Evolutionary conservation across 176 grass and related monocot genomes (phyloP), one percentile per base, ranked within the genome.

Genomic region (Carex kokanica): DNA sequence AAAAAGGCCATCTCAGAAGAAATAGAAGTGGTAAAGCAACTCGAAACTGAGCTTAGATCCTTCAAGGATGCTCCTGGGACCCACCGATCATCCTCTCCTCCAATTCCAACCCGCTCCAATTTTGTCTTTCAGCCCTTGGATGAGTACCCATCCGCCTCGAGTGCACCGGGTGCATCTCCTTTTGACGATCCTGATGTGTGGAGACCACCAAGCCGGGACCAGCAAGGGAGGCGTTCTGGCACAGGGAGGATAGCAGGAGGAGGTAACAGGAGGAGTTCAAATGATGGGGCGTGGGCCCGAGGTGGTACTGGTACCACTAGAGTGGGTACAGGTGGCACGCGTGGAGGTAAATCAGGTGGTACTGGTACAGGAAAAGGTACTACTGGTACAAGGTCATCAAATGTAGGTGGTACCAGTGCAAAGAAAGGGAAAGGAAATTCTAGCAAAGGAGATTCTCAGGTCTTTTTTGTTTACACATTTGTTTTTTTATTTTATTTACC

Each of bases 151-250:
- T 88, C 92, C 43, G 91, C 96, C 3, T 93, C 96, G 5, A 64
- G 43, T 64, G 58, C 79, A 82, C 34, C 79, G 0, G 2, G 5
- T 52, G 69, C 90, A 66, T 81, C 91, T 53, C 82, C 89, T n/a
- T 95, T 95, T 71, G 96, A 99, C 64, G 96, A 99, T 88, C 96
- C 96, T 86, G 96, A 99, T 78, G 96, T 99, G 14, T 99, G 96
- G 96, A 92, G 93, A 51, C 94, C 94, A 31, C 96, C 93, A 71
- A 95, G 87, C 65, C 74, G 81, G 64, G 96, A 99, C 20, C 73
- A 83, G 77, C 88, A 93, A 61, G 88, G n/a, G 60, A 91, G 93
- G 78, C 92, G 93, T 63, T 23, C 57, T 93, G 67, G 6, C 90
- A 47, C 89, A 85, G 77, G 45, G 12, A 72, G 58, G 40, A 60